Evolutionary conservation across 1,139 yeast genomes (phyloP), one percentile per base, ranked within the genome.

Genomic region (Kazachstania sp.): DNA sequence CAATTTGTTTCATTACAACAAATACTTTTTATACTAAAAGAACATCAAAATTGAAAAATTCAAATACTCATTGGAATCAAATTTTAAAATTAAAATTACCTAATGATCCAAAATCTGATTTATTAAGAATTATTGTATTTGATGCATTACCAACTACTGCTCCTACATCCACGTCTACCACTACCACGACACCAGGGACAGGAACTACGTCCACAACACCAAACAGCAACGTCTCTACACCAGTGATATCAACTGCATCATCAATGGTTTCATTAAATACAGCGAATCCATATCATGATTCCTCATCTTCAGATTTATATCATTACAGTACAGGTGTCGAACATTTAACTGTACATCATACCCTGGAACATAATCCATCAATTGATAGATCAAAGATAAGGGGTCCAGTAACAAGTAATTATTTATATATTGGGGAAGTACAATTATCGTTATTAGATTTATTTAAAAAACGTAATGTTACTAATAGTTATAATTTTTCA

Each of bases 361-460:
- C 26, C 9, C 7, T 29, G n/a, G 43, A 31, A 6, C 43, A 40
- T 23, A 13, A 19, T 12, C 28, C 28, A 23, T 7, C 28, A 7
- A 23, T 9, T 7, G 28, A 23, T 23, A 23, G 28, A 23, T 18
- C 7, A 15, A 36, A 36, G 20, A 36, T 18, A 6, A 36, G 23
- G 4, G 38, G 42, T 18, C 46, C 38, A 12, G 30, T 40, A 7
- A 40, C 43, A 18, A 40, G 43, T 26, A 40, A 44, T 31, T 63
- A 59, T 45, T 45, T 63, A 20, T 63, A 63, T 35, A 48, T 63
- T 6, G 67, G 66, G 15, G 67, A 63, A 47, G 57, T 55, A 2
- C 58, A 55, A 49, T 16, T 63, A 6, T 59, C 64, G 3, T 42
- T 63, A 3, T 43, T 55, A 16, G 60, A 60, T 11, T 34, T 63